Percentiles rank a stretch among this genome's conserved stretches.
These are phyloP conservation scores for Phytopythium sindhum DNA, from an alignment of 352 stramenopile genomes.

Conservation along the genomic window DNA sequence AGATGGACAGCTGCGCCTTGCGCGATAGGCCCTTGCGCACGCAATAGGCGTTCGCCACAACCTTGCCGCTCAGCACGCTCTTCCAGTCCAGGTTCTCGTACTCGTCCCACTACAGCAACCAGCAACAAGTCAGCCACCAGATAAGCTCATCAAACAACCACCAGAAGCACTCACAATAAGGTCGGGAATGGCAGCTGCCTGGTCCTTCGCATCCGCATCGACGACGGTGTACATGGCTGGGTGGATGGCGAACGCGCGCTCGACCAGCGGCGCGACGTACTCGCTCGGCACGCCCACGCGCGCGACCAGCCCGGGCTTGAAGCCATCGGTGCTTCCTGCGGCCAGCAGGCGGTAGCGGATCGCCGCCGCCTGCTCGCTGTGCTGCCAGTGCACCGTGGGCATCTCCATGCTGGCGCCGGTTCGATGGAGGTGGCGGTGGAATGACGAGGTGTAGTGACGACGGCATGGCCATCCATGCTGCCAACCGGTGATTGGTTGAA, in stretches of 20 bases:
- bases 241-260: constrained; percentile 41
- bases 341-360: constrained; percentile 34
- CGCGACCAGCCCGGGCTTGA: constrained; percentile 28
- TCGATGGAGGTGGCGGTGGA: constrained; percentile 4
- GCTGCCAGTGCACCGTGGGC: constrained; percentile 27
- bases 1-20: constrained; percentile 70
- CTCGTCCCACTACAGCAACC: constrained; percentile 47
- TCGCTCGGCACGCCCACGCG: constrained; percentile 34
- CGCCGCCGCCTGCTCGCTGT: constrained; percentile 31
- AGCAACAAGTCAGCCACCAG: not conserved
- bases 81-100: constrained; percentile 70
- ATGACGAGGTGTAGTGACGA: not conserved
- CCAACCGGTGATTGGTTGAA: too few species aligned
- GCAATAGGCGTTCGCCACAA: constrained; percentile 64
- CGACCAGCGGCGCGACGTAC: constrained; percentile 41
- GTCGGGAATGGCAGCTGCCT: constrained; percentile 16
- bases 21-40: constrained; percentile 67
- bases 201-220: constrained; percentile 10
- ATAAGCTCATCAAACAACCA: not conserved
- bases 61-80: constrained; percentile 41
- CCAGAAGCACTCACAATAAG: constrained; percentile 28
- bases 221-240: constrained; percentile 39
- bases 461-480: not conserved
- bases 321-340: constrained; percentile 19
- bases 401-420: constrained; percentile 10